Percentiles rank a stretch among this genome's conserved stretches.
Evolutionary conservation across 257 asterid species (phyloP).

Genomic region (Solanum tarapatanum): DNA sequence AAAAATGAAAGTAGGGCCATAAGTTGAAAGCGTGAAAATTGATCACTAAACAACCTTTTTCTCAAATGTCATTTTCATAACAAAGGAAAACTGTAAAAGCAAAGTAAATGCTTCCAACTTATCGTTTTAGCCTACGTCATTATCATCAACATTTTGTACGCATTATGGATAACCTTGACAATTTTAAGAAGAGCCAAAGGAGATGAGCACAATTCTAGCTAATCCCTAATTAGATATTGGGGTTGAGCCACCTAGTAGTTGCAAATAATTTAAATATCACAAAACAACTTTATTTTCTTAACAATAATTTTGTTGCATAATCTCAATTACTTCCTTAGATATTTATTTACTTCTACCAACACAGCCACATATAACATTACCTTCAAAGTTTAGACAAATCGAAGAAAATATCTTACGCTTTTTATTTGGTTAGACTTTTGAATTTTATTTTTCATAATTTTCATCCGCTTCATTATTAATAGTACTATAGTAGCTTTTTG

Average conservation of each 20-base stretch:
- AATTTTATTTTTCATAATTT: not conserved
- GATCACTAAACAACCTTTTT: not conserved
- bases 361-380: not conserved
- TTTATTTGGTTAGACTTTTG: not conserved
- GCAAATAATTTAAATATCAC: not conserved
- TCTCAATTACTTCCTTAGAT: not conserved
- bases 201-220: not conserved
- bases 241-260: not conserved
- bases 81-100: not conserved
- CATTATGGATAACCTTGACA: not conserved
- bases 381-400: not conserved
- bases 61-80: not conserved
- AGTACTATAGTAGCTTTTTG: not conserved
- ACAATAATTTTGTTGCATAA: too few species aligned
- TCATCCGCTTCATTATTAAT: not conserved
- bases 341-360: not conserved
- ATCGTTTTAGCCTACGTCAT: not conserved
- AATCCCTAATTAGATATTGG: not conserved
- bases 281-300: not conserved
- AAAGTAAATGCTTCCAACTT: not conserved
- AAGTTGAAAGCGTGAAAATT: not conserved
- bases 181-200: not conserved
- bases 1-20: not conserved
- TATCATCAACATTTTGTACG: not conserved
- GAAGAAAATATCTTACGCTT: not conserved